Evolutionary conservation across 2,329 filamentous ascomycete species (phyloP).

Genomic region (Didymella glomerata): DNA sequence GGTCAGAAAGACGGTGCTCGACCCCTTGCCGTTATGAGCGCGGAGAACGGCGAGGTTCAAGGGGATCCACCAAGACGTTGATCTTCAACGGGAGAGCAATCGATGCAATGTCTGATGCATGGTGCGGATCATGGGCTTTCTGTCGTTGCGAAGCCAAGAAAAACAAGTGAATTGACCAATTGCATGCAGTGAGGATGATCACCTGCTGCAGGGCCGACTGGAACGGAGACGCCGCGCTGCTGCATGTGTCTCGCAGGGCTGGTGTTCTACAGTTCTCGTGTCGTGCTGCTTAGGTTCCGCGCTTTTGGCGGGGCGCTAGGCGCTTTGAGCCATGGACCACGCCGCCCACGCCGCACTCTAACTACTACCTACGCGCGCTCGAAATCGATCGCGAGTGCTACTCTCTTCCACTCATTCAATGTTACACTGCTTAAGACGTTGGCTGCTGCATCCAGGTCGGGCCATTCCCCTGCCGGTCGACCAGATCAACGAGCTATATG

Average conservation of each 20-base stretch:
- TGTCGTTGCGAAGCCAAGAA: slow-evolving; percentile 16
- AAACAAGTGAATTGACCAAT: slow-evolving; percentile 2
- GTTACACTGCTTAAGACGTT: slow-evolving; percentile 2
- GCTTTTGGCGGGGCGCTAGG: slow-evolving; percentile 16
- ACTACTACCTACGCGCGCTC: not conserved
- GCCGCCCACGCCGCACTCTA: slow-evolving; percentile 1
- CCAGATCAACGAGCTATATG: not conserved
- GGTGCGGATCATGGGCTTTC: slow-evolving; percentile 21
- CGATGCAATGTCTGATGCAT: slow-evolving; percentile 14
- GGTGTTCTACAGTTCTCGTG: slow-evolving; percentile 9
- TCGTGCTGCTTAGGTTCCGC: slow-evolving; percentile 8
- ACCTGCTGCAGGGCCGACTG: slow-evolving; percentile 25
- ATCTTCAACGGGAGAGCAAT: slow-evolving; percentile 14
- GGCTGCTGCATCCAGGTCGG: slow-evolving; percentile 1
- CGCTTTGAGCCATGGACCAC: not conserved
- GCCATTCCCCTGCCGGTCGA: not conserved
- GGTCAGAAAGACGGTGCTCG: not conserved
- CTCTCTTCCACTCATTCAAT: not conserved
- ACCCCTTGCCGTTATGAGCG: not conserved
- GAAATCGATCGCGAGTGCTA: not conserved
- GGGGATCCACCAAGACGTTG: slow-evolving; percentile 1
- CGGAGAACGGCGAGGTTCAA: slow-evolving; percentile 2
- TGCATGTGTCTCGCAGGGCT: slow-evolving; percentile 24
- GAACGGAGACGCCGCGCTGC: slow-evolving; percentile 21
- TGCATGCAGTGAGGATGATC: slow-evolving; percentile 6